Evolutionary conservation across 1,139 yeast species (phyloP), one percentile per base, ranked within the genome.

Genomic region (Kodamaea suecica): DNA sequence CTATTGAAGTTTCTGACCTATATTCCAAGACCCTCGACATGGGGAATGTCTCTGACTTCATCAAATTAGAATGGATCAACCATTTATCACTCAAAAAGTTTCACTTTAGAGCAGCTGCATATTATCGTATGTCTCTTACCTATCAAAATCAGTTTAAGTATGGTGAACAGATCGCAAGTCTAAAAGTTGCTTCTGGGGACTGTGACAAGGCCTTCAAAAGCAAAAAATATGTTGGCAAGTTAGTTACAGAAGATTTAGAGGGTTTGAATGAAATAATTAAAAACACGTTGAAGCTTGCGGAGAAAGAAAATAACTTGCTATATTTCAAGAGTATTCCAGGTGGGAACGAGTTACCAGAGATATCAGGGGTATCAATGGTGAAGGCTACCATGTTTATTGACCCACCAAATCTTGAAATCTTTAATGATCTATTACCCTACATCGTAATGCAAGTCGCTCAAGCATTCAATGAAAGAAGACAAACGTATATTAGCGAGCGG

Each of bases 271-370:
- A 55, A 2, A 68, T 70, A 4, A 66, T 84, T 1, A 52, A 58
- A 4, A 66, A 66, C 1, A 64, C 71, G 2, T 54, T 81, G n/a
- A 58, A 63, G 11, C 63, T 73, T 1, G 78, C 90, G 0, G 88
- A 84, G 45, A 73, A 79, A 47, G 96, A 88, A 45, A 88, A 88
- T 52, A 92, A 86, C 50, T 65, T 87, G 48, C 79, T 88, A 4
- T 86, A 86, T 55, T 58, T 84, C 30, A 80, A 83, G 43, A 59
- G 66, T 1, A 79, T 87, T 0, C 95, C 95, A 0, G 50, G 51
- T 0, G 55, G 53, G 3, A 44, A 57, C 0, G 65, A 68, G 2
- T 49, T 80, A 4, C 63, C 77, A 1, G 52, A 63, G 0, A 61
- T 81, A 4, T 53, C 61, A 1, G 71, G 76, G 1, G 80, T 77